Conservation (phyloP, 768 basidiomycete species). For the Tylopilus rubrobrunneus region DNA sequence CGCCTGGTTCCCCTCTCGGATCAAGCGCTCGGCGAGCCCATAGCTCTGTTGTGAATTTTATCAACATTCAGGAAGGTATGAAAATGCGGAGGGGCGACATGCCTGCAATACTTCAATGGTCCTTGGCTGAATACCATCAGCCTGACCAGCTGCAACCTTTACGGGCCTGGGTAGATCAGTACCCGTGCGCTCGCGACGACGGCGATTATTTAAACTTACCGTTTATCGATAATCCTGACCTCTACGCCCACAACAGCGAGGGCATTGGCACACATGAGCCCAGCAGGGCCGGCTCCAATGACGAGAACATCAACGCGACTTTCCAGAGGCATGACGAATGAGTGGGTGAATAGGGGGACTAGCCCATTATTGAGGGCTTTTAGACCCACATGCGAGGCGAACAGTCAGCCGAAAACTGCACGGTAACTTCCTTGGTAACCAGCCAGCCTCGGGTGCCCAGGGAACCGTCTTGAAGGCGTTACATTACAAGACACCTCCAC, state of each 20-base stretch:
- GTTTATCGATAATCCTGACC: background rate
- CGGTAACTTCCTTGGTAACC: too few relatives aligned
- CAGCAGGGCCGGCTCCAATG: conserved; percentile 49
- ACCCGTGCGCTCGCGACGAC: background rate
- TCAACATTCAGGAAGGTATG: background rate
- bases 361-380: too few relatives aligned
- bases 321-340: conserved; percentile 16
- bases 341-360: too few relatives aligned
- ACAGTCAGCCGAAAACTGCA: too few relatives aligned
- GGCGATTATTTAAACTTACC: background rate
- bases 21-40: conserved; percentile 45
- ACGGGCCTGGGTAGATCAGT: background rate
- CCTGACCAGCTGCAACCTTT: background rate
- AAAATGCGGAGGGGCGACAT: background rate
- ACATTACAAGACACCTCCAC: too few relatives aligned
- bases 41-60: background rate
- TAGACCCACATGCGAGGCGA: too few relatives aligned
- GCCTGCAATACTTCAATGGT: background rate
- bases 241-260: background rate
- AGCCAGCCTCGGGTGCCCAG: too few relatives aligned
- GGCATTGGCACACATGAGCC: conserved; percentile 60
- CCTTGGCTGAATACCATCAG: background rate
- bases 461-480: too few relatives aligned
- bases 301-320: conserved; percentile 44
- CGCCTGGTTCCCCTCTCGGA: conserved; percentile 62